Conservation (phyloP, 305 asterid genomes). For the Rubia balearica region DNA sequence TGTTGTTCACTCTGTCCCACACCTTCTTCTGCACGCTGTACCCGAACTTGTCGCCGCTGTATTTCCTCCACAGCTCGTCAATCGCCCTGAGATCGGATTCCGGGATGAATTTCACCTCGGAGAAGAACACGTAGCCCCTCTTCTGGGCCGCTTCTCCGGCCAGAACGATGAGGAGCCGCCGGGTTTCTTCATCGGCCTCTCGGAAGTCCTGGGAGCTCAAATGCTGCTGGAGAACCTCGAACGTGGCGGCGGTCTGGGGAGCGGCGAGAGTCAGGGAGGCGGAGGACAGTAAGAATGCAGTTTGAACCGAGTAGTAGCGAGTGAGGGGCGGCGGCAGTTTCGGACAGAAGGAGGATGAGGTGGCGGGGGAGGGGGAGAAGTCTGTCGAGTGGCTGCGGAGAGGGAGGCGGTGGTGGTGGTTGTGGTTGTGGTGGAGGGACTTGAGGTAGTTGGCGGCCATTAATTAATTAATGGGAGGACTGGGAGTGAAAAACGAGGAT, state of each 20-base stretch:
- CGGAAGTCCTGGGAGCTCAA: conserved; percentile 46
- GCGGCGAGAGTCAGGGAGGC: conserved; percentile 25
- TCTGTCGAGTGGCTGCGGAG: conserved; percentile 50
- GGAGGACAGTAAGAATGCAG: conserved; percentile 16
- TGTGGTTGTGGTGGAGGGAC: conserved; percentile 29
- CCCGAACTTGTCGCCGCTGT: conserved; percentile 59
- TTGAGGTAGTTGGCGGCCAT: conserved; percentile 74
- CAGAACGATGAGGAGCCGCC: conserved; percentile 69
- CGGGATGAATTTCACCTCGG: conserved; percentile 72
- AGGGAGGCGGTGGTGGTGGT: conserved; percentile 25
- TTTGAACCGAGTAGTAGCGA: conserved; percentile 2
- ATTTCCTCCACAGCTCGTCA: conserved; percentile 57
- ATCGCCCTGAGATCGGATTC: conserved; percentile 44
- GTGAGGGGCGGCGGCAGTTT: conserved; percentile 10
- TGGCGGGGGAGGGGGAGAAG: conserved; percentile 24
- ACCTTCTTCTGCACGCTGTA: conserved; percentile 72
- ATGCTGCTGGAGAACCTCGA: conserved; percentile 49
- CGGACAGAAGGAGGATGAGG: conserved; percentile 22
- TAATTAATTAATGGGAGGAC: not conserved
- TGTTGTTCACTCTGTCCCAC: conserved; percentile 44
- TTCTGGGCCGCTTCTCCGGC: conserved; percentile 75
- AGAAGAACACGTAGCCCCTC: conserved; percentile 89
- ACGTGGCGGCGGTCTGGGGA: conserved; percentile 24
- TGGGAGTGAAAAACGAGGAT: not conserved
- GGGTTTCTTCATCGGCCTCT: conserved; percentile 91